phyloP scores from a whole-genome alignment of 306 rosid genomes.

The Gleditsia sinensis region DNA sequence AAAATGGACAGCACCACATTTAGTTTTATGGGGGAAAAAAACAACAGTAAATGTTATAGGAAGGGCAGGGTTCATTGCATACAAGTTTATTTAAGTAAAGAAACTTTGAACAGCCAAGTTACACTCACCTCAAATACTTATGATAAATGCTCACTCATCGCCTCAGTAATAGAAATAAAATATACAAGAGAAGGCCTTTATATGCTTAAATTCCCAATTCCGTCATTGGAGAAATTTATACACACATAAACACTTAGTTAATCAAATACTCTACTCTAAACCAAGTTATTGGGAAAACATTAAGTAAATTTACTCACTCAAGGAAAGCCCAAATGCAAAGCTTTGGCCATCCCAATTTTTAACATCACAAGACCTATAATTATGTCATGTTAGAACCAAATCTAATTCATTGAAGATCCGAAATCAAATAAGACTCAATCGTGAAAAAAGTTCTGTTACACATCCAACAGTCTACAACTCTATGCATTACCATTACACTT shows the following conservation, averaged over 20 bases:
- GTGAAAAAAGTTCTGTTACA: constrained; percentile 13
- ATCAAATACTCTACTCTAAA: background rate
- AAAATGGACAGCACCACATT: constrained; percentile 1
- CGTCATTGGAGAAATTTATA: background rate
- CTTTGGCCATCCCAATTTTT: constrained; percentile 19
- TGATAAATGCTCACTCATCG: background rate
- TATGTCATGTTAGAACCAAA: constrained; percentile 24
- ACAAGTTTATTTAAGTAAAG: constrained; percentile 5
- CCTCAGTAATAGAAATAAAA: constrained; percentile 5
- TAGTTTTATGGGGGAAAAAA: background rate
- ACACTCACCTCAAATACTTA: background rate
- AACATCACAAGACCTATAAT: constrained; percentile 4
- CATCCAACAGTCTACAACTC: background rate
- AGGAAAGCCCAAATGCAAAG: constrained; percentile 9
- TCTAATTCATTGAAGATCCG: constrained; percentile 1
- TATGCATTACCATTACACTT: constrained; percentile 74
- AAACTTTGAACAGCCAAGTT: background rate
- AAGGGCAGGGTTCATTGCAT: constrained; percentile 23
- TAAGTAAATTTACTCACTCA: background rate
- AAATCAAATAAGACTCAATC: background rate
- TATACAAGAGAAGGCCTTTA: background rate
- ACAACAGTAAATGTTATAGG: background rate
- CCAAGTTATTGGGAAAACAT: constrained; percentile 14
- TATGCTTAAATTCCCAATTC: background rate
- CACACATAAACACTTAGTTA: background rate